Base-by-base conservation (phyloP, 2,329 filamentous ascomycete species). In the Allantophomopsis lycopodina region DNA sequence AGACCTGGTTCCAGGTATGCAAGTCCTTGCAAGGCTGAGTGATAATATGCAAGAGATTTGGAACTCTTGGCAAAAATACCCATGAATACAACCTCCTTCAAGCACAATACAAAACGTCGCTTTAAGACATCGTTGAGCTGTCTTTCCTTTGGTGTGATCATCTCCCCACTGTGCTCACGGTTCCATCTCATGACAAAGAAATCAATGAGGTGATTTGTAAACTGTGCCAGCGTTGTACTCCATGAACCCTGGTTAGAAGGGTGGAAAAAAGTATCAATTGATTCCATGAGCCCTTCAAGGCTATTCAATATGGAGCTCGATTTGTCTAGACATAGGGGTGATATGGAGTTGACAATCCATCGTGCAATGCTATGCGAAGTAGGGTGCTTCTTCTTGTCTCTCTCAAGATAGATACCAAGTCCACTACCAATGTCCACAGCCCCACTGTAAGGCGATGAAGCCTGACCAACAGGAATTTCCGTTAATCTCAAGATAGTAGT, bases 161-260 rank as follows among this genome's bases (percentile, higher is more conserved):
- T 80, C 63, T 98, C 93, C 20, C 86, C 87, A 53, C 78, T 94
- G 55, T 83, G 81, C 61, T 98, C 91, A 39, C 89, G 78, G 55
- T 98, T 96, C 88, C 88, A 98, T 39, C 91, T 79, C 63, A 94
- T 91, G 34, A 98, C 85, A 58, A 98, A 98, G 52, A 94, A 88
- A 57, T 98, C 91, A 2, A 88, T 81, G 5, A 98, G 68, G 59
- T 94, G 94, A 56, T 88, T 88, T 5, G 91, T 84, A 40, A 98
- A 69, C 59, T 96, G 89, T 3, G 87, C 82, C 34, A 98, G 65
- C 47, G 89, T 83, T 51, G 78, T 86, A 2, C 89, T 94, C 91
- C 91, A 98, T 12, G 67, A 67, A 12, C 91, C 91, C 39, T 89
- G 84, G 58, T 98, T 98, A 2, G 91, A 98, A 2, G 91, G 91